Evolutionary conservation across 768 basidiomycete species (phyloP), one percentile per base, ranked within the genome.

Genomic region (Amanita rubescens): DNA sequence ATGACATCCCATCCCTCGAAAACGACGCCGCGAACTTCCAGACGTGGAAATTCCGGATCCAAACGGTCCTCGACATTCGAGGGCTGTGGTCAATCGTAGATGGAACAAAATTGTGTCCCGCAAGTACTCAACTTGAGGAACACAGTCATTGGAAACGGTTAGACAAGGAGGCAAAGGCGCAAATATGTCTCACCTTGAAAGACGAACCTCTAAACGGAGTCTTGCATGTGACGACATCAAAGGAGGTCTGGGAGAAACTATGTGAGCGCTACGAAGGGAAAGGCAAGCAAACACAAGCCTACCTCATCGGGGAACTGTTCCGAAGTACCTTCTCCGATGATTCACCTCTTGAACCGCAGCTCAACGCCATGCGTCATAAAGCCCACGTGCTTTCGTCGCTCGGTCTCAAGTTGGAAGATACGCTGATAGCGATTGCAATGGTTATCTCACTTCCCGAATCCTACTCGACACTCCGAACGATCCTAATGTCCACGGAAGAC

Each of bases 171-270:
- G 55, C 59, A 9, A 22, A 19, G 15, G 59, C 57, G 8, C 57
- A 58, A 35, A 57, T 60, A 5, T 53, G 41, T 30, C 53, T 60
- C n/a, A 58, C 57, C 20, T 46, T 60, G 33, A 58, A 58, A 51
- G 58, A 61, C 32, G 51, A 59, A 30, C 60, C 58, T 1, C 49
- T 61, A 0, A 59, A 45, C 45, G 58, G 60, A 32, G 48, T 61
- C n/a, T 20, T 61, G 6, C 60, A 57, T 44, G 44, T 47, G 22
- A 39, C 24, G 5, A 55, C 51, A 0, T 53, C 60, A 33, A 25
- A 34, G 4, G 58, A 61, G 19, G 52, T 45, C 24, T 61, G 57
- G 55, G 50, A 58, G 27, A 56, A 57, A 35, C 57, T 60, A 1
- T 54, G 47, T 20, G 24, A 45, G 10, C 27, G 42, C 15, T 60